Evolutionary conservation across 1,284 basidiomycete genomes (phyloP).

Genomic region (Ganoderma multipileum): DNA sequence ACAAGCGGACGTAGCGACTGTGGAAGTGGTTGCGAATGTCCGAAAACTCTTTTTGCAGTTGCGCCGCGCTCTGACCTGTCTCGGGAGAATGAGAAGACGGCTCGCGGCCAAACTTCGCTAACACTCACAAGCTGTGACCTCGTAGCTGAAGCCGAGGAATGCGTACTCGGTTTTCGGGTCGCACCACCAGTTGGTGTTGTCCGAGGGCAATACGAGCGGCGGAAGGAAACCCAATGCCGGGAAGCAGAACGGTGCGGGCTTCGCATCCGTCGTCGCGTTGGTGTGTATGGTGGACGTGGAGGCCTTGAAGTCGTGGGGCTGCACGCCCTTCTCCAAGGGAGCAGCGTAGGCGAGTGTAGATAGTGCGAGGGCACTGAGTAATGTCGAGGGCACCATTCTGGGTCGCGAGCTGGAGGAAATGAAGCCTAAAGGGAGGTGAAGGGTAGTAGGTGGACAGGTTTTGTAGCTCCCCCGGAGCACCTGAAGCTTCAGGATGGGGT

Average conservation of each 20-base stretch:
- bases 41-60: constrained; percentile 65
- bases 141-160: constrained; percentile 78
- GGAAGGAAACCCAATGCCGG: constrained; percentile 64
- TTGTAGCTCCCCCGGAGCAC: background rate
- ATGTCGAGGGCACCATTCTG: constrained; percentile 19
- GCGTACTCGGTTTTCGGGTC: constrained; percentile 65
- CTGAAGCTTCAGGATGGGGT: background rate
- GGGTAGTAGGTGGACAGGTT: background rate
- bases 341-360: constrained; percentile 17
- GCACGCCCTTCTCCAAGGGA: constrained; percentile 20
- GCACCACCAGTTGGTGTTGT: constrained; percentile 69
- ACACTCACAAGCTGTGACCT: constrained; percentile 52
- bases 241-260: constrained; percentile 50
- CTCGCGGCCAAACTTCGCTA: background rate
- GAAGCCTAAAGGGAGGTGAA: background rate
- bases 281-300: background rate
- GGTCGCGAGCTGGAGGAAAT: background rate
- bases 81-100: background rate
- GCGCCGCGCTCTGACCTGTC: constrained; percentile 43
- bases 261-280: constrained; percentile 14
- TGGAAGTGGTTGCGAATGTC: constrained; percentile 67
- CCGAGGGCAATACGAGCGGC: constrained; percentile 55
- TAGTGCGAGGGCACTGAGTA: constrained; percentile 22
- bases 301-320: constrained; percentile 22
- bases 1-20: constrained; percentile 75